A percentile compares a stretch with the other conserved stretches of the same genome.
Evolutionary conservation across 2,329 filamentous ascomycete species (phyloP).

Genomic region (Ophiostoma pallidulum): DNA sequence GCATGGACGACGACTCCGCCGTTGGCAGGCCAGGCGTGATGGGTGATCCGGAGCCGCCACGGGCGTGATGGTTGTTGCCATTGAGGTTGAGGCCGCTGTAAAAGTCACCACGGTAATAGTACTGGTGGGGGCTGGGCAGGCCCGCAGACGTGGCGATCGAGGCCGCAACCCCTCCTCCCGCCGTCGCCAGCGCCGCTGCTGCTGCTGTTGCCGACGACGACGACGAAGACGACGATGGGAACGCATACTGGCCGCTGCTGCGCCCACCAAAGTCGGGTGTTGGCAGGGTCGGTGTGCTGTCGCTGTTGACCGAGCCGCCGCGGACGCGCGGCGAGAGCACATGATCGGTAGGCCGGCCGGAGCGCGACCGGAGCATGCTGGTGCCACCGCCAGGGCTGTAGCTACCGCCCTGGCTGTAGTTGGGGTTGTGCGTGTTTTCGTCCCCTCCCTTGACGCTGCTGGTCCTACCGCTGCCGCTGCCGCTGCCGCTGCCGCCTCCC

Average conservation of each 20-base stretch:
- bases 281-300: constrained; percentile 52
- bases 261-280: constrained; percentile 57
- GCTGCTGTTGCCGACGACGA: no score
- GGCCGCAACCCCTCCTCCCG: neutral
- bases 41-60: constrained; percentile 32
- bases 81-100: constrained; percentile 32
- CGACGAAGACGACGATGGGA: constrained; percentile 35
- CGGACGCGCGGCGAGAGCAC: constrained; percentile 43
- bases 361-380: constrained; percentile 35
- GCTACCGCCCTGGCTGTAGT: constrained; percentile 6
- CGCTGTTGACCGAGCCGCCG: constrained; percentile 52
- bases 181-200: no score
- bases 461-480: constrained; percentile 1
- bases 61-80: constrained; percentile 29
- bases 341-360: constrained; percentile 37
- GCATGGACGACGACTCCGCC: constrained; percentile 27
- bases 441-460: constrained; percentile 38
- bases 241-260: constrained; percentile 56
- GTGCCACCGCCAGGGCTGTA: constrained; percentile 1
- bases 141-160: constrained; percentile 1
- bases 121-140: constrained; percentile 40
- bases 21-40: constrained; percentile 35
- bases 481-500: constrained; percentile 41
- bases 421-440: constrained; percentile 16
- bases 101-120: constrained; percentile 45